Percentiles rank a stretch among this genome's conserved stretches.
These are phyloP conservation scores for Heritiera fomes DNA, from an alignment of 345 rosid species.

Conservation along the genomic window DNA sequence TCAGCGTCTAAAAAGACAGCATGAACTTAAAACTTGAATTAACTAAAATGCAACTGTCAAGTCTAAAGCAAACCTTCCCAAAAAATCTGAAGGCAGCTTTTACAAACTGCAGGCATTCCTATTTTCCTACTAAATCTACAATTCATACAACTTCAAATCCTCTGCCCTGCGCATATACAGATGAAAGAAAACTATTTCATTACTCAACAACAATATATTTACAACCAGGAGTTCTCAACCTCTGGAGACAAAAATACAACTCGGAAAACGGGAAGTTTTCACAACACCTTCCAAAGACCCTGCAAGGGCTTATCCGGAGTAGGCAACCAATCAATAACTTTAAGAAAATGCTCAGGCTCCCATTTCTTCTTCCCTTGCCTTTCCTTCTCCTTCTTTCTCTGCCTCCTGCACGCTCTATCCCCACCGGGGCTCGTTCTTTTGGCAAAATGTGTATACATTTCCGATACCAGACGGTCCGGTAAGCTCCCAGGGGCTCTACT, in stretches of 20 bases:
- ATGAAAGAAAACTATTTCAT: background rate
- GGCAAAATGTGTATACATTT: slow-evolving; percentile 76
- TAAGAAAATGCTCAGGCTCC: slow-evolving; percentile 87
- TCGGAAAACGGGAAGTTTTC: slow-evolving; percentile 4
- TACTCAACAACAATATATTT: background rate
- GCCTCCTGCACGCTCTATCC: slow-evolving; percentile 61
- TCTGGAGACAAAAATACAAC: slow-evolving; percentile 9
- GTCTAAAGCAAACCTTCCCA: background rate
- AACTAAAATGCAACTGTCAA: background rate
- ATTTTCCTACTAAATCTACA: background rate
- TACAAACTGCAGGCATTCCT: background rate
- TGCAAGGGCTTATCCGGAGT: slow-evolving; percentile 68
- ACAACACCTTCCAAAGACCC: slow-evolving; percentile 85
- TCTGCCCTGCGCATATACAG: background rate
- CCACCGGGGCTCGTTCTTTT: slow-evolving; percentile 69
- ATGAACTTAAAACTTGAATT: background rate
- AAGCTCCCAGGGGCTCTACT: slow-evolving; percentile 44
- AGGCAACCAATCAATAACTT: slow-evolving; percentile 68
- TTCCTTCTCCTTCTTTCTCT: slow-evolving; percentile 77
- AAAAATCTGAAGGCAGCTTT: slow-evolving; percentile 11
- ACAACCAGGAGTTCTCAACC: slow-evolving; percentile 10
- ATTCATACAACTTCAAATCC: background rate
- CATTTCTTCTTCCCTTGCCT: slow-evolving; percentile 64
- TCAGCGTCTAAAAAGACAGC: background rate
- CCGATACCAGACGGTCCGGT: slow-evolving; percentile 55